These are phyloP conservation scores for Alnus glutinosa DNA, from an alignment of 306 rosid genomes.

Conservation along the genomic window DNA sequence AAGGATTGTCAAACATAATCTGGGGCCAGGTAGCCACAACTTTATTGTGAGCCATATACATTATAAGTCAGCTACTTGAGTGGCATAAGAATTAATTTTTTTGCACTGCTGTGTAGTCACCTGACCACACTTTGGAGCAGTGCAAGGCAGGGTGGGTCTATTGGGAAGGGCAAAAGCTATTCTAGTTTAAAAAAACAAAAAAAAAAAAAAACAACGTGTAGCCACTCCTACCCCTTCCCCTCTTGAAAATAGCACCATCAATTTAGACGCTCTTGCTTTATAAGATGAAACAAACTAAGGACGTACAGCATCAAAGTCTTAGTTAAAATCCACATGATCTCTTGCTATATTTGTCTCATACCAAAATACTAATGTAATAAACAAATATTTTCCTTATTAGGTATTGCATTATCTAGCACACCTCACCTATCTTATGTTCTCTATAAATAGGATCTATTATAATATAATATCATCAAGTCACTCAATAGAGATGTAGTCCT, in stretches of 20 bases:
- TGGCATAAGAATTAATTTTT: neutral
- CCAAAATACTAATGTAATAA: too few relatives aligned
- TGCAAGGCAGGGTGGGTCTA: neutral
- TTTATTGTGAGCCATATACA: neutral
- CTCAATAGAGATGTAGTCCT: too few relatives aligned
- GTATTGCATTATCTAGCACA: too few relatives aligned
- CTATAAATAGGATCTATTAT: too few relatives aligned
- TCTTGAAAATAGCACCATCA: neutral
- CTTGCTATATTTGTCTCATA: too few relatives aligned
- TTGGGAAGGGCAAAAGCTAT: neutral
- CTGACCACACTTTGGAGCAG: neutral
- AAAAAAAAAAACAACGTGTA: too few relatives aligned
- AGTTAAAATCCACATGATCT: too few relatives aligned
- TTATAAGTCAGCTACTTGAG: neutral
- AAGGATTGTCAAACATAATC: neutral
- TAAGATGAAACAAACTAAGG: neutral
- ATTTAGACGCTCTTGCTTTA: constrained; percentile 4
- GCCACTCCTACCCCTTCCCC: constrained; percentile 5
- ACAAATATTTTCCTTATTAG: too few relatives aligned
- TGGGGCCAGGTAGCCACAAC: neutral
- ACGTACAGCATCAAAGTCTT: neutral
- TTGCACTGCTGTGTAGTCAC: neutral
- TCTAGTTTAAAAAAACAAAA: neutral
- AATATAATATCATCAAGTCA: too few relatives aligned
- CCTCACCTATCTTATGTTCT: too few relatives aligned